Evolutionary conservation across 2,329 filamentous ascomycete species (phyloP), one percentile per base, ranked within the genome.

Genomic region (Colletotrichum cuscutae): DNA sequence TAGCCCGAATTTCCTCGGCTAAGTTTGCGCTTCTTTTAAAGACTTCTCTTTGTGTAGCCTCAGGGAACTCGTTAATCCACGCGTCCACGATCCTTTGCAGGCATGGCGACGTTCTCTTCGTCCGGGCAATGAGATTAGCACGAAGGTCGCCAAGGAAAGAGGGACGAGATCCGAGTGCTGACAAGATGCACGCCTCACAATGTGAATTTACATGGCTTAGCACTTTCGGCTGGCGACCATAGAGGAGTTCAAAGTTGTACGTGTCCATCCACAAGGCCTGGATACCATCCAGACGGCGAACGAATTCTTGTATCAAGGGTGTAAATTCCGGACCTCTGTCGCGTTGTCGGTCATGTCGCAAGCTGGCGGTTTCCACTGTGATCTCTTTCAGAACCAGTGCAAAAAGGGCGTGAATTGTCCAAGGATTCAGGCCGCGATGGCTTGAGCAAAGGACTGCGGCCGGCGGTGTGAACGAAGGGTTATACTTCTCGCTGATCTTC

Each of bases 181-280:
- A 82, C 13, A 90, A 77, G 32, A 88, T 85, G 73, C 89, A 91
- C 1, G 87, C 88, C 76, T 89, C 85, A 74, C 89, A 91, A 15
- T 81, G 79, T 7, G 77, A 81, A 35, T 74, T 68, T 4, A 86
- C 78, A 12, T 73, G 61, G 7, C 73, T 76, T 46, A 81, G 57
- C 52, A 76, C 28, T 28, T 53, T 26, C 75, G 77, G 59, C 74
- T 75, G 32, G n/a, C 82, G 79, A 1, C 80, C 78, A 73, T 83
- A 86, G 3, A 80, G 74, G 13, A 76, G 54, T 22, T 76, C 72
- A 71, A 86, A 87, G 3, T 82, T 75, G 35, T 37, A 58, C 1
- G 78, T 76, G 1, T 78, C 75, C 19, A 86, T 81, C 83, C 85
- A 87, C 24, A 87, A 76, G 7, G 79, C 80, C 8, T 79, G 76